Percentiles rank a stretch among this genome's conserved stretches.
Evolutionary conservation across 169 alveolate genomes (phyloP).

Genomic region (Eimeria acervulina): DNA sequence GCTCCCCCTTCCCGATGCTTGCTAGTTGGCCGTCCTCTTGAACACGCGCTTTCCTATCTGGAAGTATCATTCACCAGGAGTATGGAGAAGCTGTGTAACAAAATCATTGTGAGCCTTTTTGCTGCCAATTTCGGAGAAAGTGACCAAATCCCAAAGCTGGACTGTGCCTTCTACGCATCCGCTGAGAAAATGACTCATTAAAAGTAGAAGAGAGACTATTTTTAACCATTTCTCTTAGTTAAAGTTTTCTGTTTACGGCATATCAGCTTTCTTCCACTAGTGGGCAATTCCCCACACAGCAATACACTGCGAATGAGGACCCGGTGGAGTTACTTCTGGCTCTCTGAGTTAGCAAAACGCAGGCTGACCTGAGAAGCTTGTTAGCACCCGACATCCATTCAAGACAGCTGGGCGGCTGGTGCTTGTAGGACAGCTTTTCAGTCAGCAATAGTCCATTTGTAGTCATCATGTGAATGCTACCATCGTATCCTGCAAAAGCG

Average conservation of each 20-base stretch:
- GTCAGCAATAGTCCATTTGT: constrained; percentile 58
- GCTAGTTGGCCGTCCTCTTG: too few species aligned
- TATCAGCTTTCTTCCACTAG: not conserved
- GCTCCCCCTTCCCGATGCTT: too few species aligned
- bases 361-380: constrained; percentile 59
- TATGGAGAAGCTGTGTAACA: constrained; percentile 37
- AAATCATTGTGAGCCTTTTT: constrained; percentile 66
- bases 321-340: not conserved
- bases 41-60: not conserved
- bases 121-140: constrained; percentile 52
- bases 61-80: not conserved
- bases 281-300: too few species aligned
- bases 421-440: constrained; percentile 61
- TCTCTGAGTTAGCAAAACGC: not conserved
- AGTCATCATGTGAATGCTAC: constrained; percentile 69
- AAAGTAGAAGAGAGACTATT: not conserved
- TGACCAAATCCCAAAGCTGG: constrained; percentile 52
- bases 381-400: constrained; percentile 74
- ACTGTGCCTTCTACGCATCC: constrained; percentile 58
- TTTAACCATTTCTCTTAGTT: not conserved
- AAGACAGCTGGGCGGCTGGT: constrained; percentile 66
- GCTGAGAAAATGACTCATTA: not conserved
- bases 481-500: constrained; percentile 34
- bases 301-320: not conserved
- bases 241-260: not conserved